Base-by-base conservation (phyloP, 768 basidiomycete species). In the Suillus hirtellus region DNA sequence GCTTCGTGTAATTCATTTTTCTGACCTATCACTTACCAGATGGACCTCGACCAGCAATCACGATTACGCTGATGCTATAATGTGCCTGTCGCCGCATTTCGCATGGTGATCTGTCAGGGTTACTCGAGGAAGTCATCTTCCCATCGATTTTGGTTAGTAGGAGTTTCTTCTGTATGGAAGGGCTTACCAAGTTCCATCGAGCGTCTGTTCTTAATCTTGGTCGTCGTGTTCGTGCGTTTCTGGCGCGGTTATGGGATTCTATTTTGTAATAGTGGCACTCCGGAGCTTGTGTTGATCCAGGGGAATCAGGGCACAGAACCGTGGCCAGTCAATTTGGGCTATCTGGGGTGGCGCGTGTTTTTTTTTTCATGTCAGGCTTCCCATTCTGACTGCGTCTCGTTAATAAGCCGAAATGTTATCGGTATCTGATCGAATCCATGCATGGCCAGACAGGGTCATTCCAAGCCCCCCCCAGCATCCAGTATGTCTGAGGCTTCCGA, bases 361-460 rank as follows among this genome's bases (percentile, higher is more conserved):
- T 58, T 38, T 15, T 27, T 58, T 42, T 27, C 40, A 53, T 35
- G 52, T 35, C 31, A 42, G 17, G 40, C 17, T 40, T 58, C 56
- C 17, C 56, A 40, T 58, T 31, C 24, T 9, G 15, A 58, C 56
- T 42, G 24, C 14, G 40, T 58, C 40, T 58, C 17, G 40, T 58
- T 27, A 42, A 58, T 58, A 12, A 42, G 27, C 56, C 56, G 56
- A 58, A 42, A 58, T 58, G 11, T 21, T 56, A 56, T 56, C 15
- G 38, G 40, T 58, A 58, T 58, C 56, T 38, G 38, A 56, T 24
- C 15, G 24, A 38, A 27, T 27, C 17, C 10, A 40, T 58, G 31
- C 24, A 17, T 27, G 37, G 38, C 12, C 24, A 40, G 11, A 12
- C 40, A 27, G 24, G 21, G 55, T 58, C 24, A 40, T 17, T 42